Percentiles rank a stretch among this genome's conserved stretches.
These are phyloP conservation scores for Kodamaea laetipori DNA, from an alignment of 805 yeast species.

Conservation along the genomic window DNA sequence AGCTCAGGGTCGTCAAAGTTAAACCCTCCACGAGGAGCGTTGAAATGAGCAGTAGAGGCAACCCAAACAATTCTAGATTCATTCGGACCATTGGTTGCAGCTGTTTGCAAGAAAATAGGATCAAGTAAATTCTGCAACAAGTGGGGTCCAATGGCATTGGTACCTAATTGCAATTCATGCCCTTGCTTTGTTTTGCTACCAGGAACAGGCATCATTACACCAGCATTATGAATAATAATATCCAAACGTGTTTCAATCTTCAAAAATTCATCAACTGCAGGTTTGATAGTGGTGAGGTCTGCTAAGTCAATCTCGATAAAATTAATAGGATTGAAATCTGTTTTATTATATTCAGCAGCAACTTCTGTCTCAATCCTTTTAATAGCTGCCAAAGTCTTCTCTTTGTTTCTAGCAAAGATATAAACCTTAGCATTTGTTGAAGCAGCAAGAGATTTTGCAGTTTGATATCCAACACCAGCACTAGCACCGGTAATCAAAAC, in stretches of 20 bases:
- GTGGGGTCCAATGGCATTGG: slow-evolving; percentile 49
- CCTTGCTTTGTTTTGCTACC: slow-evolving; percentile 45
- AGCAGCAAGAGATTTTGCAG: slow-evolving; percentile 29
- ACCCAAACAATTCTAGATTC: slow-evolving; percentile 48
- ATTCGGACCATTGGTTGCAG: slow-evolving; percentile 22
- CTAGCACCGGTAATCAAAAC: slow-evolving; percentile 44
- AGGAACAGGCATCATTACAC: slow-evolving; percentile 39
- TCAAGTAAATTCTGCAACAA: slow-evolving; percentile 42
- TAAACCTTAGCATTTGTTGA: slow-evolving; percentile 36
- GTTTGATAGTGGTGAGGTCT: slow-evolving; percentile 16
- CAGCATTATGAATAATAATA: slow-evolving; percentile 27
- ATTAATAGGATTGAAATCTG: slow-evolving; percentile 5
- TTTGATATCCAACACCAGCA: slow-evolving; percentile 36
- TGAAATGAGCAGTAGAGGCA: slow-evolving; percentile 39
- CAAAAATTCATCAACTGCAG: slow-evolving; percentile 29
- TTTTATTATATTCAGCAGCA: slow-evolving; percentile 21
- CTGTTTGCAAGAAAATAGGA: slow-evolving; percentile 39
- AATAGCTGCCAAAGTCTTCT: slow-evolving; percentile 33
- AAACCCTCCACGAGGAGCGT: slow-evolving; percentile 33
- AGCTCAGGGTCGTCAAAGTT: slow-evolving; percentile 28
- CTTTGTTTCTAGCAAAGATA: slow-evolving; percentile 36
- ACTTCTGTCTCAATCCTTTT: slow-evolving; percentile 25
- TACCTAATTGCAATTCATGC: slow-evolving; percentile 48
- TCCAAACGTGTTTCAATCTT: slow-evolving; percentile 18
- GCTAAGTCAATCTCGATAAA: slow-evolving; percentile 12